These are phyloP conservation scores for Aciculosporium take DNA, from an alignment of 2,329 filamentous ascomycete species.

Conservation along the genomic window DNA sequence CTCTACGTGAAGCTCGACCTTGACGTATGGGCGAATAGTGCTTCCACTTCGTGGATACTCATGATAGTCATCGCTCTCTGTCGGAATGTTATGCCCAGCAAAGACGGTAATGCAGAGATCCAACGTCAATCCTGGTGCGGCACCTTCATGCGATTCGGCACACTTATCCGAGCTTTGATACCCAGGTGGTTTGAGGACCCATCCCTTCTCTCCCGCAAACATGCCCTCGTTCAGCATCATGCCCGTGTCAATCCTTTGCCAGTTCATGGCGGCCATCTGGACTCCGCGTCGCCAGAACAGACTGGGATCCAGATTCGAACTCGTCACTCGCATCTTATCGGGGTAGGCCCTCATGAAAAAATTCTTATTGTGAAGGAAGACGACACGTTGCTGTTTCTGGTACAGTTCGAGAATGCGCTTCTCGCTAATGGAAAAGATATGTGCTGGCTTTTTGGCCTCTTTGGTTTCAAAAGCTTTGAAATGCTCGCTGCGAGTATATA, in stretches of 20 bases:
- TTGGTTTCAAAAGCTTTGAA: constrained; percentile 60
- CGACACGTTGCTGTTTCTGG: constrained; percentile 51
- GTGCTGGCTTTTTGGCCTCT: constrained; percentile 41
- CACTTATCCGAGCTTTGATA: constrained; percentile 42
- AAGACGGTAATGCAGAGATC: constrained; percentile 59
- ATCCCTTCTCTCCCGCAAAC: constrained; percentile 77
- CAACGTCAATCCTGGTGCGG: constrained; percentile 37
- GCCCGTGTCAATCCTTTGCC: constrained; percentile 86
- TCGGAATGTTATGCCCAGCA: constrained; percentile 55
- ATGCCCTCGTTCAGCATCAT: constrained; percentile 97
- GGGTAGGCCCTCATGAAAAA: constrained; percentile 91
- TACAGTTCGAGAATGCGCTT: constrained; percentile 49
- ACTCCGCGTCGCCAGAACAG: constrained; percentile 87
- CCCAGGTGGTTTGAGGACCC: constrained; percentile 69
- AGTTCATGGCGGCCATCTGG: constrained; percentile 96
- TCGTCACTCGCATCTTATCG: constrained; percentile 60
- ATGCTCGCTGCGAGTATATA: constrained; percentile 78
- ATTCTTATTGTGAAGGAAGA: constrained; percentile 77
- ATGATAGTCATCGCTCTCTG: constrained; percentile 16
- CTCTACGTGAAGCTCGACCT: constrained; percentile 70
- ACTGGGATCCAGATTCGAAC: constrained; percentile 88
- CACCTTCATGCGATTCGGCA: constrained; percentile 28
- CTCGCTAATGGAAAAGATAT: constrained; percentile 85
- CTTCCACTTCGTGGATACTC: constrained; percentile 18
- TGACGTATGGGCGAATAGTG: constrained; percentile 54